These are phyloP conservation scores for Setomelanomma holmii DNA, from an alignment of 2,329 filamentous ascomycete genomes.

Conservation along the genomic window DNA sequence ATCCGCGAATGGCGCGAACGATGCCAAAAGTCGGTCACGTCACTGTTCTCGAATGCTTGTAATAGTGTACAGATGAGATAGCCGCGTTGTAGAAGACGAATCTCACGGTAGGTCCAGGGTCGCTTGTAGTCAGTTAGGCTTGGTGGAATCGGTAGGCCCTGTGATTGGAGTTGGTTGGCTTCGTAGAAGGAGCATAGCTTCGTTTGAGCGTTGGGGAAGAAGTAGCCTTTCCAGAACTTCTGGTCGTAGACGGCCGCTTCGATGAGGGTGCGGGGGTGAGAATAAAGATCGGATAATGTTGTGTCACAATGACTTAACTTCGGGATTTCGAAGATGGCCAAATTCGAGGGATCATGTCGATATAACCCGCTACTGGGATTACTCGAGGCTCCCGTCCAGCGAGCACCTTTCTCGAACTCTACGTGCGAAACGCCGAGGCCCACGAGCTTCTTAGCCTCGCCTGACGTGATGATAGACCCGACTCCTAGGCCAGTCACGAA, in stretches of 20 bases:
- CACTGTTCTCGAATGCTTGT: constrained; percentile 2
- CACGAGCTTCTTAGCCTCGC: not conserved
- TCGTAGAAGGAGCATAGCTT: constrained; percentile 14
- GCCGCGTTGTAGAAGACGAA: constrained; percentile 16
- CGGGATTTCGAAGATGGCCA: constrained; percentile 12
- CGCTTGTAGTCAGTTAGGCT: constrained; percentile 14
- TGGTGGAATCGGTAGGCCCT: not conserved
- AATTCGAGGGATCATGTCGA: constrained; percentile 1
- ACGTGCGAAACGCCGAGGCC: constrained; percentile 2
- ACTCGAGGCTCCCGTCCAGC: not conserved
- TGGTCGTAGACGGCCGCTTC: constrained; percentile 24
- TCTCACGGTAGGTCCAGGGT: constrained; percentile 15
- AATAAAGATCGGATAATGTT: not conserved
- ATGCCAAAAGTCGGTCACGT: constrained; percentile 18
- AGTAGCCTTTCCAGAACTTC: constrained; percentile 17
- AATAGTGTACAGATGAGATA: constrained; percentile 10
- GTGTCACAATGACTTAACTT: too few species aligned
- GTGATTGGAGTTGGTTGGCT: constrained; percentile 6
- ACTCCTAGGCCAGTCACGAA: constrained; percentile 9
- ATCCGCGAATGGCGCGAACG: constrained; percentile 16
- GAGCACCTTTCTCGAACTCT: constrained; percentile 9
- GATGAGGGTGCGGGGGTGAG: constrained; percentile 13
- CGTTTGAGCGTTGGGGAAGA: constrained; percentile 11
- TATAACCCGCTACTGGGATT: not conserved
- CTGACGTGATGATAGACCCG: constrained; percentile 12